Evolutionary conservation across 163 green algal species (phyloP).

Genomic region (Botryococcus braunii): DNA sequence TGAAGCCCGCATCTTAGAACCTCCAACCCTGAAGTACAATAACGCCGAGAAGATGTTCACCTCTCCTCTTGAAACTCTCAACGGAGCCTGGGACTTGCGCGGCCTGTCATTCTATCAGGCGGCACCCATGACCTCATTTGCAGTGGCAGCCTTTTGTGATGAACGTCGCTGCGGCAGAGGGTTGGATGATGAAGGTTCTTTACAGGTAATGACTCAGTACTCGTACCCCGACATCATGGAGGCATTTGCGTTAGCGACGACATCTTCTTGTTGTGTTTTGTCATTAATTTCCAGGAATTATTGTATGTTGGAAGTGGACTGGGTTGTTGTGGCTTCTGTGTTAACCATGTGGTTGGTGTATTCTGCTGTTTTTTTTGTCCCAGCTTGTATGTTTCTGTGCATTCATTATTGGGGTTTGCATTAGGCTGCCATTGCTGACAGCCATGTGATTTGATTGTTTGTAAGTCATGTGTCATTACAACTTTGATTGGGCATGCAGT

Average conservation of each 20-base stretch:
- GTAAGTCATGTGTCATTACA: neutral
- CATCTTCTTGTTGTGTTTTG: neutral
- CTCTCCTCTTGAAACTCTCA: neutral
- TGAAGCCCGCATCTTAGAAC: neutral
- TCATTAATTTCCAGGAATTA: neutral
- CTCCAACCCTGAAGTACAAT: neutral
- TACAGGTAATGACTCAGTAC: too few species aligned
- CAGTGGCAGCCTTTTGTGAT: conserved; percentile 12
- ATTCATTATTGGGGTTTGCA: neutral
- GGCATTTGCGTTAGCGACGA: too few species aligned
- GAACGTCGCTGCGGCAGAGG: neutral
- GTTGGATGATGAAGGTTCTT: neutral
- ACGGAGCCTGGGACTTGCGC: conserved; percentile 9
- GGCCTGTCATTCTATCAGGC: conserved; percentile 8
- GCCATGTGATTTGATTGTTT: neutral
- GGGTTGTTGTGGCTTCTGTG: too few species aligned
- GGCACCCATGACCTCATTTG: conserved; percentile 11
- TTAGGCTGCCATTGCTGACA: neutral
- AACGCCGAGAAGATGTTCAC: too few species aligned
- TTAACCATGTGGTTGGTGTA: neutral
- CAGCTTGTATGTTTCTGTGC: neutral
- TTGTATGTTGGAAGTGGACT: neutral
- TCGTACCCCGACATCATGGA: too few species aligned
- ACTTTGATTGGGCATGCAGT: neutral
- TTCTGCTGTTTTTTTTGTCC: neutral